phyloP scores from a whole-genome alignment of 164 flowering plant species.

The Nelumbo lutea region DNA sequence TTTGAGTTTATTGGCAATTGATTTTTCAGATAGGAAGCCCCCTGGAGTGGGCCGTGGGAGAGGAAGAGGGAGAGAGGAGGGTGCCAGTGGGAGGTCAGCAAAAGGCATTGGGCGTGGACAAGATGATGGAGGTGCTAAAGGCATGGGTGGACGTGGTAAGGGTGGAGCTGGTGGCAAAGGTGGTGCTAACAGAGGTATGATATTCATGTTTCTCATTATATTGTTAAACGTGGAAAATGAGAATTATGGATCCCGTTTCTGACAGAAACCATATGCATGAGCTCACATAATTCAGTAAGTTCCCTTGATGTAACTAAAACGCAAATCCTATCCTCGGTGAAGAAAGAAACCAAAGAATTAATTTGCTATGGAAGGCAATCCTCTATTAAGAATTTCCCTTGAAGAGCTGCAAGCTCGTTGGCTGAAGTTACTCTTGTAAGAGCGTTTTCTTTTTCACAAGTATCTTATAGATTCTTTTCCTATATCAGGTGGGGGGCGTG shows the following conservation, averaged over 20 bases:
- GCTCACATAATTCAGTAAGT: no score
- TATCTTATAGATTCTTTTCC: no score
- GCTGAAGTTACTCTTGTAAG: no score
- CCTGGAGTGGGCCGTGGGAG: constrained; percentile 79
- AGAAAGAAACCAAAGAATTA: background rate
- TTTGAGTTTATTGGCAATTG: background rate
- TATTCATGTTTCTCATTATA: background rate
- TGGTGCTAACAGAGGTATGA: constrained; percentile 35
- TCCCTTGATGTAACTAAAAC: no score
- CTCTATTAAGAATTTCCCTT: background rate
- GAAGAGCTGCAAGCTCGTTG: no score
- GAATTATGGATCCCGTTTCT: background rate
- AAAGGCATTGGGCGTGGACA: constrained; percentile 52
- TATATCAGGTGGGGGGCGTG: constrained; percentile 59
- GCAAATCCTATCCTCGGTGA: no score
- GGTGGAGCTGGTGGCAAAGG: constrained; percentile 42
- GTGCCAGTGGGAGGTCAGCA: constrained; percentile 34
- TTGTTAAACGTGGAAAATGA: background rate
- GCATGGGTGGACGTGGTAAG: constrained; percentile 42
- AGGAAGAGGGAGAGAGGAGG: constrained; percentile 73
- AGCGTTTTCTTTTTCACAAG: no score
- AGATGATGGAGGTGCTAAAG: constrained; percentile 47
- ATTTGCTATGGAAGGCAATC: background rate
- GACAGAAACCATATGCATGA: background rate
- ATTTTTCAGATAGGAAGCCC: constrained; percentile 58